phyloP scores from a whole-genome alignment of 176 grass and related monocot genomes.

The Triticum monococcum region DNA sequence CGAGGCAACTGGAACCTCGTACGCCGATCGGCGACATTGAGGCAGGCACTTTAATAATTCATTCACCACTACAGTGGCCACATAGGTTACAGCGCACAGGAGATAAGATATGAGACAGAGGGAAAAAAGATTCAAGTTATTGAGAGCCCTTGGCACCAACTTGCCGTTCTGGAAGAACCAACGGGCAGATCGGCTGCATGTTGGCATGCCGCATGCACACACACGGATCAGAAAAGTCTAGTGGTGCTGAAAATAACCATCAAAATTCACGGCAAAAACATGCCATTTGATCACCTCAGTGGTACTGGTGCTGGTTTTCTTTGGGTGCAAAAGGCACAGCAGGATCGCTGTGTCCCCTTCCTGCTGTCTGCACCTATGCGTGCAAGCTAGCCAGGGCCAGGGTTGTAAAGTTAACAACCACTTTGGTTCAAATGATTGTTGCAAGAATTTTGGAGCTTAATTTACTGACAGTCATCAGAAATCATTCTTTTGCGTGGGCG shows the following conservation, averaged over 20 bases:
- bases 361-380: neutral
- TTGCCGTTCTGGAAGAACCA: slow-evolving; percentile 22
- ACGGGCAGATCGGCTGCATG: slow-evolving; percentile 22
- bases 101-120: slow-evolving; percentile 28
- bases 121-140: neutral
- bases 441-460: neutral
- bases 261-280: neutral
- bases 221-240: neutral
- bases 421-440: neutral
- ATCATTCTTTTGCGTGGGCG: neutral
- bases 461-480: neutral
- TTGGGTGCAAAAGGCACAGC: neutral
- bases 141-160: neutral
- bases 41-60: slow-evolving; percentile 38
- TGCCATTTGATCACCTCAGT: neutral
- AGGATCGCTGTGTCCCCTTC: neutral
- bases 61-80: slow-evolving; percentile 41
- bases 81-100: slow-evolving; percentile 14
- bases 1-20: slow-evolving; percentile 35
- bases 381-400: neutral
- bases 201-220: neutral
- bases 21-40: slow-evolving; percentile 3
- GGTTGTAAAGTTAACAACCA: neutral
- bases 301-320: neutral
- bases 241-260: neutral